These are phyloP conservation scores for Ulmus americana DNA, from an alignment of 331 rosid genomes.

Conservation along the genomic window DNA sequence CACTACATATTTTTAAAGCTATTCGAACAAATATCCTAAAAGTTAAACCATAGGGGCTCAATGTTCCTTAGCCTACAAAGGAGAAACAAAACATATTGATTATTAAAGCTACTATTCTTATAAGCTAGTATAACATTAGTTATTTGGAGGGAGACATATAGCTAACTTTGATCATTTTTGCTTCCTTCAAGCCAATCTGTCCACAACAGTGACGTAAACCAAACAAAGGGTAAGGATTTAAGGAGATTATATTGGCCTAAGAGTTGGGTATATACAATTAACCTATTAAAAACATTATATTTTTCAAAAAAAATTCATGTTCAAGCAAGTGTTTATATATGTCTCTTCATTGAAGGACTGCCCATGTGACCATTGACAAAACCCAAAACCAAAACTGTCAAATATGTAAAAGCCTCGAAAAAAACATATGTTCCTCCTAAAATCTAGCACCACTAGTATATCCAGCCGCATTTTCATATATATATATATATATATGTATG, in stretches of 20 bases:
- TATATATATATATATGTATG: background rate
- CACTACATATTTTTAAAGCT: background rate
- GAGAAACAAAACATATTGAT: background rate
- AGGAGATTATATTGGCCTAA: background rate
- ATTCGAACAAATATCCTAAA: no score
- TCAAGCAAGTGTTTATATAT: slow-evolving; percentile 20
- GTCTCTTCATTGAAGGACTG: slow-evolving; percentile 28
- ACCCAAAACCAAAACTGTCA: slow-evolving; percentile 16
- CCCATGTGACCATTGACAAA: slow-evolving; percentile 34
- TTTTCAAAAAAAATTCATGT: slow-evolving; percentile 7
- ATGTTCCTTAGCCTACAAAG: background rate
- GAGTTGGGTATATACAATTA: background rate
- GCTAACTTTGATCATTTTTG: slow-evolving; percentile 6
- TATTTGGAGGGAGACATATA: slow-evolving; percentile 3
- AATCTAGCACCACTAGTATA: slow-evolving; percentile 27
- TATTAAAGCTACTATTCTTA: no score
- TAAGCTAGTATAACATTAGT: background rate
- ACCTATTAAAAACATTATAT: background rate
- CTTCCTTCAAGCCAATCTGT: background rate
- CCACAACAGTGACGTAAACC: background rate
- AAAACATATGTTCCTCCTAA: slow-evolving; percentile 20
- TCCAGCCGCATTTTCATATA: slow-evolving; percentile 22
- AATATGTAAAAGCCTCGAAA: slow-evolving; percentile 14
- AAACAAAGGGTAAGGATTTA: background rate
- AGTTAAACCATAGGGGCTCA: background rate